Conservation (phyloP, 2,329 filamentous ascomycete genomes). For the Hyphodiscus sp. region DNA sequence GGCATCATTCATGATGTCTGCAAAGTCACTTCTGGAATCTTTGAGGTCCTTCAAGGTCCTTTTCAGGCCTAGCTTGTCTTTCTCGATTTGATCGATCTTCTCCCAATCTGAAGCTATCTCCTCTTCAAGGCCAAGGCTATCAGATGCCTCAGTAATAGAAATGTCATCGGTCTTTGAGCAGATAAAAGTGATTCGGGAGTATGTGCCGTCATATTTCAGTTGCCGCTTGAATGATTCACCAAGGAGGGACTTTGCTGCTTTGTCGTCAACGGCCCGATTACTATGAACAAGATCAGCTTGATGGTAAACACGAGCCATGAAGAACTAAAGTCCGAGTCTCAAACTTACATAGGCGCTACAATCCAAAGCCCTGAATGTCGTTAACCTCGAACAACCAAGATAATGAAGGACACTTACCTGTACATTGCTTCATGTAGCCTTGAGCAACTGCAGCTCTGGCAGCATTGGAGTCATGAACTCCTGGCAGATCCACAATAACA, state of each 20-base stretch:
- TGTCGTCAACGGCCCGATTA: slow-evolving; percentile 52
- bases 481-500: slow-evolving; percentile 47
- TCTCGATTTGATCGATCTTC: slow-evolving; percentile 20
- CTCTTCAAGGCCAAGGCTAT: slow-evolving; percentile 33
- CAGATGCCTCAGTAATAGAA: slow-evolving; percentile 31
- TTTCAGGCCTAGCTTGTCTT: slow-evolving; percentile 14
- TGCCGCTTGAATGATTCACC: slow-evolving; percentile 52
- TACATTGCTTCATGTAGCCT: slow-evolving; percentile 53
- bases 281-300: too few relatives aligned
- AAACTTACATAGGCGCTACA: slow-evolving; percentile 46
- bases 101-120: slow-evolving; percentile 32
- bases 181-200: slow-evolving; percentile 50
- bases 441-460: slow-evolving; percentile 40
- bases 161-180: slow-evolving; percentile 60
- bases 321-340: too few relatives aligned
- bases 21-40: slow-evolving; percentile 31
- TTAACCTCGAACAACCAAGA: background rate
- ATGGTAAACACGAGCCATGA: too few relatives aligned
- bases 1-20: slow-evolving; percentile 29
- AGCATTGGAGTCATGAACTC: slow-evolving; percentile 45
- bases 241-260: slow-evolving; percentile 49
- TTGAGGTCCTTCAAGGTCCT: slow-evolving; percentile 23
- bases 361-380: slow-evolving; percentile 44
- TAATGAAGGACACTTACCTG: slow-evolving; percentile 14
- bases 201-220: slow-evolving; percentile 51